Percentiles rank a stretch among this genome's conserved stretches.
phyloP scores from a whole-genome alignment of 192 early-diverging fungal genomes.

The Coemansia sp. region DNA sequence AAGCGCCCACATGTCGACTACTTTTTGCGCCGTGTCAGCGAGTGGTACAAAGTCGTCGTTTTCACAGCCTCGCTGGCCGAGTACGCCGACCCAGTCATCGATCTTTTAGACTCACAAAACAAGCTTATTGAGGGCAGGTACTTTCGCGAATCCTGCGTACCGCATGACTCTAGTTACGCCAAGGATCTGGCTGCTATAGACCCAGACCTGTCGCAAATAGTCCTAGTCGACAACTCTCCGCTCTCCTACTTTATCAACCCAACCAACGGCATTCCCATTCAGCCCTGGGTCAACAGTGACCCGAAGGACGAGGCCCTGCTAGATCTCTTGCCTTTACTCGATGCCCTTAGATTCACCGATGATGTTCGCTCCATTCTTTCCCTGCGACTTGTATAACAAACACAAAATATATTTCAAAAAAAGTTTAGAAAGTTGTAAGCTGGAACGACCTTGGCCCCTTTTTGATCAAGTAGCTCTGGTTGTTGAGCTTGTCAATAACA shows the following conservation, averaged over 20 bases:
- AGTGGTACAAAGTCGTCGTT: conserved; percentile 70
- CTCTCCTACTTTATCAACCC: conserved; percentile 76
- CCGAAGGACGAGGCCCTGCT: conserved; percentile 65
- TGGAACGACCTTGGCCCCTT: conserved; percentile 69
- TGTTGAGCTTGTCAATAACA: conserved; percentile 74
- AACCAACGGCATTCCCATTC: conserved; percentile 72
- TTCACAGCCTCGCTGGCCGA: conserved; percentile 74
- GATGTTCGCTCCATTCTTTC: conserved; percentile 66
- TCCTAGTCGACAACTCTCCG: conserved; percentile 75
- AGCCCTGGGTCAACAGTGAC: conserved; percentile 71
- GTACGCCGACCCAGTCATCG: conserved; percentile 68
- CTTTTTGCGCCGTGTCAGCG: conserved; percentile 63
- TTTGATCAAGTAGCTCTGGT: conserved; percentile 74
- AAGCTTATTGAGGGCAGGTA: conserved; percentile 64
- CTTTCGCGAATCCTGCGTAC: conserved; percentile 69
- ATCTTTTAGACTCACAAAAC: conserved; percentile 62
- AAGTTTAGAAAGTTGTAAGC: conserved; percentile 50
- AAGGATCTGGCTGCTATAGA: conserved; percentile 69
- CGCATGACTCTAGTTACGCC: conserved; percentile 66
- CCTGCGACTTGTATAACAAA: conserved; percentile 38
- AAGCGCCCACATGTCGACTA: conserved; percentile 65
- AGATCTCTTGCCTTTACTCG: conserved; percentile 63
- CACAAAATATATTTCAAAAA: neutral
- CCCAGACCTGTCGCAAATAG: conserved; percentile 64
- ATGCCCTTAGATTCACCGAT: conserved; percentile 60